Base-by-base conservation (phyloP, 306 rosid genomes). In the Acacia crassicarpa region DNA sequence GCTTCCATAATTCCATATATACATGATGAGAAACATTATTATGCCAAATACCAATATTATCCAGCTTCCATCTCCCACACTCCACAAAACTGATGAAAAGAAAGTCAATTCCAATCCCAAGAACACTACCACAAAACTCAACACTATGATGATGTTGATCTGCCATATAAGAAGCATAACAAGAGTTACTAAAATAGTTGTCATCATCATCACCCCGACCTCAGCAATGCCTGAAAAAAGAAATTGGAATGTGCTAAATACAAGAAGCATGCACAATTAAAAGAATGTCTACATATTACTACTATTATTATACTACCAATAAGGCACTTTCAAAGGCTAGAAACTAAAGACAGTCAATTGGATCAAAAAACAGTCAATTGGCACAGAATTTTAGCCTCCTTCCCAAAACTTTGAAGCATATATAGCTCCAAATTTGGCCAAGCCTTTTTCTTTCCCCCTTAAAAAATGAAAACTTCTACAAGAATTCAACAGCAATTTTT, bases 91-190 rank as follows among this genome's bases (percentile, higher is more conserved):
- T 35, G 99, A 95, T 56, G 98, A 93, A 90, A 93, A 93, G 81
- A 95, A 95, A 65, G 81, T 86, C 83, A 95, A 83, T 77, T 95
- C 99, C 87, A 95, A 83, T 80, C 99, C 99, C 86, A 93, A 89
- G 91, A 95, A 93, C 71, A 95, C 72, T 78, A 90, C 83, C 15
- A 81, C 23, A 61, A 95, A 95, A 83, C 84, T 79, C 82, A 95
- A 77, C 81, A 95, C 99, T 45, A 95, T 77, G 78, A 89, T 49
- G 72, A 95, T 90, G 88, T 87, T 89, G 83, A 95, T 85, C 87
- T 93, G 99, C 99, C 99, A 95, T 87, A 95, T 95, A 85, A 95
- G 99, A 76, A 95, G 97, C 99, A 95, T 95, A 79, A 95, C 98
- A 84, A 95, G 87, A 84, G 99, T 93, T 71, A 91, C 93, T 84